Percentiles rank a stretch among this genome's conserved stretches.
These are phyloP conservation scores for Drosera capensis DNA, from an alignment of 148 eudicot species.

Conservation along the genomic window DNA sequence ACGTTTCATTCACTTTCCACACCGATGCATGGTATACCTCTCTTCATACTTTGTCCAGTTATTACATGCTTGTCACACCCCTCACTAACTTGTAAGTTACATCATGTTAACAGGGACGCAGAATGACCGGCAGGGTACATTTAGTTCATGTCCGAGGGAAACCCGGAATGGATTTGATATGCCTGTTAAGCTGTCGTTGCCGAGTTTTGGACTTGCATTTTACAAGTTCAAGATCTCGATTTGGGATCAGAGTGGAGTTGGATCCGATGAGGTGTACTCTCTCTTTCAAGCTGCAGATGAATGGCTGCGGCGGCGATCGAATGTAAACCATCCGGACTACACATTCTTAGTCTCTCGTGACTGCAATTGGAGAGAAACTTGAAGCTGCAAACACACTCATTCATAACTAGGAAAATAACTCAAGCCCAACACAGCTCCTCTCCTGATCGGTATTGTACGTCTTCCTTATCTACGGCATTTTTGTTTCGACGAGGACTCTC, in stretches of 20 bases:
- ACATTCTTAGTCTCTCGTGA: constrained; percentile 39
- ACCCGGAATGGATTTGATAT: constrained; percentile 18
- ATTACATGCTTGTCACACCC: neutral
- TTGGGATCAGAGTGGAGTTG: constrained; percentile 50
- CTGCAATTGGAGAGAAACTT: constrained; percentile 20
- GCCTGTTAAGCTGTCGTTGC: constrained; percentile 44
- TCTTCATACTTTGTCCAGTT: too few species aligned
- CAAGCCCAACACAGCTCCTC: too few species aligned
- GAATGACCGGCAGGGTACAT: constrained; percentile 23
- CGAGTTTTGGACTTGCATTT: constrained; percentile 65
- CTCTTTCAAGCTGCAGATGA: constrained; percentile 53
- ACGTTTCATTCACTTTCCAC: constrained; percentile 80
- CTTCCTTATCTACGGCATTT: too few species aligned
- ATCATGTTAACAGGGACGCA: constrained; percentile 27
- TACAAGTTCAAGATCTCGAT: constrained; percentile 62
- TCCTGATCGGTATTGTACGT: too few species aligned
- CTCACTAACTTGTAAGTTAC: too few species aligned
- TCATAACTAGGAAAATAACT: too few species aligned
- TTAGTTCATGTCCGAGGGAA: constrained; percentile 26
- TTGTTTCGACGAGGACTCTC: too few species aligned
- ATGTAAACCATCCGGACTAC: constrained; percentile 68
- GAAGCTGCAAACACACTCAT: too few species aligned
- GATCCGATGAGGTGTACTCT: constrained; percentile 28
- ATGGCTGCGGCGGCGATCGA: constrained; percentile 58
- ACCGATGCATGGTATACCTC: constrained; percentile 33